phyloP scores from a whole-genome alignment of 2,329 filamentous ascomycete species.

The Trichoderma guizhouense region DNA sequence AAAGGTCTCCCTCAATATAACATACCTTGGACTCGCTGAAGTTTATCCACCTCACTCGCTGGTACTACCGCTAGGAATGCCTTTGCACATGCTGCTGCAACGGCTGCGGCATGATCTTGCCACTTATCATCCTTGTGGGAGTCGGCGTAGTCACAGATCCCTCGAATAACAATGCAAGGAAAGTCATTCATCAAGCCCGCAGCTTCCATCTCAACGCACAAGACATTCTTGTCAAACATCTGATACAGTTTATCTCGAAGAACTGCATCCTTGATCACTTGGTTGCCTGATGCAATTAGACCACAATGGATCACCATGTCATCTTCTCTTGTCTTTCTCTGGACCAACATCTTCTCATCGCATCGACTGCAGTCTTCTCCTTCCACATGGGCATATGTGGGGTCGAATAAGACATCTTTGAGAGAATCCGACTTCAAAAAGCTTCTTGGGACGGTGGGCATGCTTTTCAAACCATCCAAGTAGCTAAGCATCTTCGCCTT shows the following conservation, averaged over 20 bases:
- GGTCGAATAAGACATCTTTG: background rate
- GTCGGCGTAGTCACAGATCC: constrained; percentile 41
- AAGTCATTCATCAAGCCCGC: constrained; percentile 29
- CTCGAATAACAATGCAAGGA: constrained; percentile 37
- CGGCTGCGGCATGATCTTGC: constrained; percentile 35
- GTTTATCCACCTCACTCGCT: background rate
- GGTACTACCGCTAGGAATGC: constrained; percentile 17
- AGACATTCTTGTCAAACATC: constrained; percentile 13
- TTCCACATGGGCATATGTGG: background rate
- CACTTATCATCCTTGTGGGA: constrained; percentile 38
- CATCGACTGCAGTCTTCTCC: background rate
- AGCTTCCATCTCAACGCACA: constrained; percentile 34
- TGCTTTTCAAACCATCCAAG: background rate
- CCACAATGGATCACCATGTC: constrained; percentile 21
- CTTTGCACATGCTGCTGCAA: constrained; percentile 32
- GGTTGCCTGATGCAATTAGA: constrained; percentile 32
- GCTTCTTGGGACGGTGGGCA: background rate
- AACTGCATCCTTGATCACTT: constrained; percentile 35
- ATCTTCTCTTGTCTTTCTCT: background rate
- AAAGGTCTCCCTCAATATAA: background rate
- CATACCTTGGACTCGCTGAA: background rate
- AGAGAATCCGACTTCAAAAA: background rate
- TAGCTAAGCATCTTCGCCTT: background rate
- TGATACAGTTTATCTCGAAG: constrained; percentile 30
- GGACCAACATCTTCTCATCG: background rate